Percentiles rank a stretch among this genome's conserved stretches.
These are phyloP conservation scores for Zygosaccharomyces pseudobailii DNA, from an alignment of 1,139 yeast genomes.

Conservation along the genomic window DNA sequence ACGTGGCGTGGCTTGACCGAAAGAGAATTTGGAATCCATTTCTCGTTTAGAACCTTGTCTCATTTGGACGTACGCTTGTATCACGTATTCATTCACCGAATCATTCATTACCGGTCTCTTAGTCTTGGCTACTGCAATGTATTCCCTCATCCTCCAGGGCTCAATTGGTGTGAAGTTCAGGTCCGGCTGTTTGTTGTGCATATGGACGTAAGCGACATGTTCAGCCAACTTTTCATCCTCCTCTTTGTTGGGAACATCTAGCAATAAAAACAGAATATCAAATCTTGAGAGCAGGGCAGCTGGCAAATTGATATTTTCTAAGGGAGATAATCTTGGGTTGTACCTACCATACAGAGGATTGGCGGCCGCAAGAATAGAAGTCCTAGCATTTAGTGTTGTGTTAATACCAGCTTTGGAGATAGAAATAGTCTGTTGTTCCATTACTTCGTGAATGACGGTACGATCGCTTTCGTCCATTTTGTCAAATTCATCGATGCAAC, in stretches of 20 bases:
- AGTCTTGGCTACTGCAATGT: slow-evolving; percentile 78
- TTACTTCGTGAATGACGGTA: slow-evolving; percentile 98
- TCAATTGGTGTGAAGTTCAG: slow-evolving; percentile 73
- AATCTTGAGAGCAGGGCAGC: slow-evolving; percentile 96
- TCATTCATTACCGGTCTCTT: slow-evolving; percentile 84
- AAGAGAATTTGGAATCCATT: slow-evolving; percentile 64
- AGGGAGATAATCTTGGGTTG: slow-evolving; percentile 84
- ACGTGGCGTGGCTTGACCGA: slow-evolving; percentile 93
- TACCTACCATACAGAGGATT: slow-evolving; percentile 95
- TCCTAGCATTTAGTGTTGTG: slow-evolving; percentile 92
- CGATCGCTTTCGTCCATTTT: slow-evolving; percentile 97
- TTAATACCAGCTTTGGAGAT: slow-evolving; percentile 98
- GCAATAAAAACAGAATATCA: slow-evolving; percentile 79
- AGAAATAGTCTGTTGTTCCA: slow-evolving; percentile 99
- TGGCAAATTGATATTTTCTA: slow-evolving; percentile 92
- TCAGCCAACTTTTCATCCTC: slow-evolving; percentile 81
- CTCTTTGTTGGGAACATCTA: slow-evolving; percentile 80
- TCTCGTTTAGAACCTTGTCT: slow-evolving; percentile 89
- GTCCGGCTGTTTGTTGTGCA: slow-evolving; percentile 83
- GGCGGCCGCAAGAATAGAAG: slow-evolving; percentile 96
- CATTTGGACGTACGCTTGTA: slow-evolving; percentile 81
- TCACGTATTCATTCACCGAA: slow-evolving; percentile 84
- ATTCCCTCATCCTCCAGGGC: slow-evolving; percentile 78
- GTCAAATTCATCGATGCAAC: slow-evolving; percentile 98
- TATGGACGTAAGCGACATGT: slow-evolving; percentile 94